A percentile compares a stretch with the other conserved stretches of the same genome.
Evolutionary conservation across 768 basidiomycete species (phyloP).

Genomic region (Rhizopogon sp.): DNA sequence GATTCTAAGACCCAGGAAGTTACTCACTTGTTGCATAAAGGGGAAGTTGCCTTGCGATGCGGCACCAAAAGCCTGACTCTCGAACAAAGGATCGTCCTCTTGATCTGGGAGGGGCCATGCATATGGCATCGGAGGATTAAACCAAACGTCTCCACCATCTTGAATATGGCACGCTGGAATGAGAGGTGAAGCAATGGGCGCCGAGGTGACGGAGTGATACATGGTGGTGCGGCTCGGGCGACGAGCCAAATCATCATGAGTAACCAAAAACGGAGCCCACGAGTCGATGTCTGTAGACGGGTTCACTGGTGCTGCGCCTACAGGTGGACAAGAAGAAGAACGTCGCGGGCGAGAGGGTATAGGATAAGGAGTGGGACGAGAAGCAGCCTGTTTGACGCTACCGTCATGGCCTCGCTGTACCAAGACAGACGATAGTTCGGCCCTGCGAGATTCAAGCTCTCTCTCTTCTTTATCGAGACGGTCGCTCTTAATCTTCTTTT

Average conservation of each 20-base stretch:
- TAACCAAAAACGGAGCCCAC: constrained; percentile 16
- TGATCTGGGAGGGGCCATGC: not conserved
- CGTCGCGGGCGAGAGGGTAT: constrained; percentile 22
- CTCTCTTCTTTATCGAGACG: constrained; percentile 1
- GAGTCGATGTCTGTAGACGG: constrained; percentile 7
- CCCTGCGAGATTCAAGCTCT: constrained; percentile 8
- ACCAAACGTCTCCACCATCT: not conserved
- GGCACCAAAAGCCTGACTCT: not conserved
- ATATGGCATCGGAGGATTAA: not conserved
- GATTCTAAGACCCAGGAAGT: not conserved
- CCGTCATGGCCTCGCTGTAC: not conserved
- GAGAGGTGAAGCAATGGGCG: constrained; percentile 4
- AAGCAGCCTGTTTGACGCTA: constrained; percentile 1
- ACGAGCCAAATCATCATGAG: constrained; percentile 30
- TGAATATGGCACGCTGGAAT: constrained; percentile 1
- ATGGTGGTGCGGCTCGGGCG: constrained; percentile 27
- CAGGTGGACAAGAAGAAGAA: constrained; percentile 39
- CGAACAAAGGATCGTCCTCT: not conserved
- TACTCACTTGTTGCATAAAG: not conserved
- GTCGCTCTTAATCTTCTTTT: constrained; percentile 14
- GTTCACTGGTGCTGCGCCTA: constrained; percentile 26
- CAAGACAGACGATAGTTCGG: not conserved
- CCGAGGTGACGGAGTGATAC: constrained; percentile 27
- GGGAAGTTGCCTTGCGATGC: not conserved
- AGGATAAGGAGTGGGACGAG: constrained; percentile 20